Conservation (phyloP, 1,139 yeast species). For the Diutina siamensis region DNA sequence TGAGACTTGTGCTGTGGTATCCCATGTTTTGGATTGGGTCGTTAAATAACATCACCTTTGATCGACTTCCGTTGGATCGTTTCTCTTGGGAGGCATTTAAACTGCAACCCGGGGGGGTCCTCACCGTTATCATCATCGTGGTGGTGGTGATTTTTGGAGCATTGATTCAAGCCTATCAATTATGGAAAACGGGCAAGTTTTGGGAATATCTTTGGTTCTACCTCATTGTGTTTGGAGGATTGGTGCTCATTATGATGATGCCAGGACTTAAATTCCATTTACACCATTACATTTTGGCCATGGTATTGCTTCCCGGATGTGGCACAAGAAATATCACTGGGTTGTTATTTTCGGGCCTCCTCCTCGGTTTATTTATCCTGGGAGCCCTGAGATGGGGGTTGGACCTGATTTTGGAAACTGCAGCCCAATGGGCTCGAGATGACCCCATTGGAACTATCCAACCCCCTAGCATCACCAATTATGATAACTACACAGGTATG, state of each 20-base stretch:
- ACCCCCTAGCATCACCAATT: conserved; percentile 45
- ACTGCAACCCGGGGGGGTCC: conserved; percentile 65
- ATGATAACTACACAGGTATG: conserved; percentile 20
- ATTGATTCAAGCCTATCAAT: conserved; percentile 59
- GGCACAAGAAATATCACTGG: conserved; percentile 67
- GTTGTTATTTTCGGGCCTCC: conserved; percentile 66
- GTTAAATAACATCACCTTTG: conserved; percentile 80
- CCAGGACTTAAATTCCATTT: conserved; percentile 34
- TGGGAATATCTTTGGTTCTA: conserved; percentile 36
- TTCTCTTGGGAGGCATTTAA: conserved; percentile 59
- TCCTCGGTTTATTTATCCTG: conserved; percentile 68
- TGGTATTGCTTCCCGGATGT: conserved; percentile 77
- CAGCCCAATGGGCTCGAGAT: conserved; percentile 51
- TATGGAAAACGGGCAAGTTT: conserved; percentile 76
- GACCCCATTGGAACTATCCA: conserved; percentile 55
- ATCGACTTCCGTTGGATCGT: conserved; percentile 78
- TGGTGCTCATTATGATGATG: conserved; percentile 8
- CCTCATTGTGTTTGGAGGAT: conserved; percentile 7
- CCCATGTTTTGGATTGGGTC: conserved; percentile 79
- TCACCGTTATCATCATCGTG: conserved; percentile 47
- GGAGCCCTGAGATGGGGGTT: conserved; percentile 93
- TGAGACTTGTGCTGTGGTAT: conserved; percentile 58
- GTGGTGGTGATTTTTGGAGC: conserved; percentile 40
- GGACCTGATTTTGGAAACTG: conserved; percentile 80
- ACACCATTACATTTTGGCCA: conserved; percentile 82